phyloP scores from a whole-genome alignment of 2,329 filamentous ascomycete species.

The Tolypocladium capitatum region DNA sequence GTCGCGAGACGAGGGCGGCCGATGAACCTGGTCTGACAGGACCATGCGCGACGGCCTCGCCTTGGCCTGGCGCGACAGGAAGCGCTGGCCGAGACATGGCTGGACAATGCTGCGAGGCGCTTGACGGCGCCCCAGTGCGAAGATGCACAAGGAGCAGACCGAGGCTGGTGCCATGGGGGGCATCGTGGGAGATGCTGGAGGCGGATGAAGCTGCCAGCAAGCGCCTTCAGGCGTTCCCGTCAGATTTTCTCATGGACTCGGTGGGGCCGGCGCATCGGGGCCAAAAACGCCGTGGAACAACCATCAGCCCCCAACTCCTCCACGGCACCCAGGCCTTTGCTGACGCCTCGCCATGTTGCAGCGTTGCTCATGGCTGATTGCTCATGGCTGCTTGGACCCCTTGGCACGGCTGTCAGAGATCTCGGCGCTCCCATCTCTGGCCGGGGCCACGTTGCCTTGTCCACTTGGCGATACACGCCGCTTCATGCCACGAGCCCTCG shows the following conservation, averaged over 20 bases:
- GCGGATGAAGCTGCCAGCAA: not conserved
- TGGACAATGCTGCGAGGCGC: conserved; percentile 9
- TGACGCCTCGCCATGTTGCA: not conserved
- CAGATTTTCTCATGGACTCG: not conserved
- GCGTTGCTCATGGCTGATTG: too few relatives aligned
- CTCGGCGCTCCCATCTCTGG: too few relatives aligned
- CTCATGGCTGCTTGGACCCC: too few relatives aligned
- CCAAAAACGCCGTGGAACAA: not conserved
- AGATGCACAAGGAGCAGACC: conserved; percentile 8
- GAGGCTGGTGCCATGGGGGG: conserved; percentile 6
- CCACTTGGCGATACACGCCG: too few relatives aligned
- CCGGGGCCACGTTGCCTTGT: too few relatives aligned
- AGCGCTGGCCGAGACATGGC: conserved; percentile 22
- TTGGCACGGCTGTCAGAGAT: too few relatives aligned
- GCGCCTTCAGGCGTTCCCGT: not conserved
- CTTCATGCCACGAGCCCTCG: too few relatives aligned
- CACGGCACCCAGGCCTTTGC: not conserved
- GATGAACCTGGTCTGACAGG: conserved; percentile 39
- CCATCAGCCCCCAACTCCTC: too few relatives aligned
- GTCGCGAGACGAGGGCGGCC: conserved; percentile 20
- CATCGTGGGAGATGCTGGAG: not conserved
- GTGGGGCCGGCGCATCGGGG: not conserved
- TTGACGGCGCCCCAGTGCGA: conserved; percentile 4
- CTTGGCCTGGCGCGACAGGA: conserved; percentile 20
- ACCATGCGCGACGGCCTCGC: conserved; percentile 42